A percentile compares a stretch with the other conserved stretches of the same genome.
These are phyloP conservation scores for Biscutella laevigata DNA, from an alignment of 441 rosid genomes.

Conservation along the genomic window DNA sequence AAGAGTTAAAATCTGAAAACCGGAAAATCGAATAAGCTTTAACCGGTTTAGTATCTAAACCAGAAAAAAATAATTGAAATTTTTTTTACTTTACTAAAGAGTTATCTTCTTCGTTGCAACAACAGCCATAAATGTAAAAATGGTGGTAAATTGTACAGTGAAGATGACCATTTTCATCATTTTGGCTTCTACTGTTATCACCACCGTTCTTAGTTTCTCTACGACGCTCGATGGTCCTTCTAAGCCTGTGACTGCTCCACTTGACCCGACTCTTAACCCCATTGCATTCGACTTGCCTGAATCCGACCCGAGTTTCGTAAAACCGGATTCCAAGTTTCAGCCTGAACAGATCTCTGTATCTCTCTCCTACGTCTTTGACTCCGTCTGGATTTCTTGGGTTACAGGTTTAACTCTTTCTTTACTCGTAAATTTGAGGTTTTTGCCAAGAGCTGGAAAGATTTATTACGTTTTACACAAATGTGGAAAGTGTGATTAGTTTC, in stretches of 20 bases:
- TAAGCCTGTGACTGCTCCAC: slow-evolving; percentile 53
- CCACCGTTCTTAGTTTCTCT: slow-evolving; percentile 26
- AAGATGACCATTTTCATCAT: slow-evolving; percentile 5
- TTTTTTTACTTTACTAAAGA: background rate
- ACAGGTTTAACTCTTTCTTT: slow-evolving; percentile 41
- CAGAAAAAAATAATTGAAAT: background rate
- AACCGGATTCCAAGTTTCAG: slow-evolving; percentile 30
- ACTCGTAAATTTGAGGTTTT: background rate
- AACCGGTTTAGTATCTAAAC: slow-evolving; percentile 11
- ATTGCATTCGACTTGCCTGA: slow-evolving; percentile 61
- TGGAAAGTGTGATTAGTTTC: background rate
- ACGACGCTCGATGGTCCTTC: slow-evolving; percentile 74
- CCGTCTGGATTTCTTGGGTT: slow-evolving; percentile 82
- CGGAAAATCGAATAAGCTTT: background rate
- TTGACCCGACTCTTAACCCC: slow-evolving; percentile 48
- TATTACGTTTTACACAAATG: background rate
- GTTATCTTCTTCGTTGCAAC: slow-evolving; percentile 15
- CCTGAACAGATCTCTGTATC: slow-evolving; percentile 84
- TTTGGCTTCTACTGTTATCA: background rate
- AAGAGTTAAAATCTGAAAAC: background rate
- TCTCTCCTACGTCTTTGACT: slow-evolving; percentile 45
- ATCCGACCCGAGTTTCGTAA: slow-evolving; percentile 40
- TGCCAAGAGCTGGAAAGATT: background rate
- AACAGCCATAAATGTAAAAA: background rate
- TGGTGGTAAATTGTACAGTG: slow-evolving; percentile 13